These are phyloP conservation scores for Saccharomycopsis sp. DNA, from an alignment of 805 yeast species.

Conservation along the genomic window DNA sequence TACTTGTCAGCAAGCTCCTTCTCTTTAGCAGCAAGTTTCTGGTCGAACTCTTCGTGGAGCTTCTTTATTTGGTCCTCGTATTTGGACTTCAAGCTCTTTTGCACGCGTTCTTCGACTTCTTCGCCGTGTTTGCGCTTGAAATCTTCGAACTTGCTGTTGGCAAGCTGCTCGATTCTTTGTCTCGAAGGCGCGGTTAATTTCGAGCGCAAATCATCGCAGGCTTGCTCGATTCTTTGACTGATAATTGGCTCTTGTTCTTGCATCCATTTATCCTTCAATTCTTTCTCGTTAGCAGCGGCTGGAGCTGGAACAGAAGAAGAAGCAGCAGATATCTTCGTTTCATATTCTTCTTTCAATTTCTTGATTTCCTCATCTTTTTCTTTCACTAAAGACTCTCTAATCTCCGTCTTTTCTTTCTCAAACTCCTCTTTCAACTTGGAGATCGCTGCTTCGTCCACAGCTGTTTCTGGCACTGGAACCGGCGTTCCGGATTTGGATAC, in stretches of 20 bases:
- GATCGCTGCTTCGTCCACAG: conserved; percentile 21
- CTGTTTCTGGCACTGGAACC: conserved; percentile 1
- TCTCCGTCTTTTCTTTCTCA: conserved; percentile 15
- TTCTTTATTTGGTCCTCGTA: conserved; percentile 6
- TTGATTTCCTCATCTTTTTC: conserved; percentile 6
- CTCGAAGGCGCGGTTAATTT: conserved; percentile 21
- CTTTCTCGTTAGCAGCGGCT: conserved; percentile 7
- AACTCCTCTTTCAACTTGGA: conserved; percentile 22
- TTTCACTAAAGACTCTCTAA: background rate
- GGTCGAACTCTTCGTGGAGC: conserved; percentile 7
- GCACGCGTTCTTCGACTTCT: conserved; percentile 5
- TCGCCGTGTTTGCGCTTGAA: conserved; percentile 21
- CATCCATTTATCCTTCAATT: conserved; percentile 13
- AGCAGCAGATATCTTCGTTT: background rate
- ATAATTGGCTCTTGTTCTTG: conserved; percentile 22
- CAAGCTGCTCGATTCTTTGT: conserved; percentile 19
- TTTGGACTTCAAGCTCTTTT: conserved; percentile 10
- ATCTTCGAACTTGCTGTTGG: conserved; percentile 25
- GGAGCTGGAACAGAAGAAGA: background rate
- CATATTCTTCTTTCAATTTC: conserved; percentile 9
- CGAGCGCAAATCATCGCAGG: conserved; percentile 22
- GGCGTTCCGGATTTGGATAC: conserved; percentile 22
- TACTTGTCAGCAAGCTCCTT: conserved; percentile 1
- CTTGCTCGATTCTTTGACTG: conserved; percentile 9
- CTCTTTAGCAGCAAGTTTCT: conserved; percentile 7